Base-by-base conservation (phyloP, 805 yeast genomes). In the Wickerhamomyces rabaulensis region DNA sequence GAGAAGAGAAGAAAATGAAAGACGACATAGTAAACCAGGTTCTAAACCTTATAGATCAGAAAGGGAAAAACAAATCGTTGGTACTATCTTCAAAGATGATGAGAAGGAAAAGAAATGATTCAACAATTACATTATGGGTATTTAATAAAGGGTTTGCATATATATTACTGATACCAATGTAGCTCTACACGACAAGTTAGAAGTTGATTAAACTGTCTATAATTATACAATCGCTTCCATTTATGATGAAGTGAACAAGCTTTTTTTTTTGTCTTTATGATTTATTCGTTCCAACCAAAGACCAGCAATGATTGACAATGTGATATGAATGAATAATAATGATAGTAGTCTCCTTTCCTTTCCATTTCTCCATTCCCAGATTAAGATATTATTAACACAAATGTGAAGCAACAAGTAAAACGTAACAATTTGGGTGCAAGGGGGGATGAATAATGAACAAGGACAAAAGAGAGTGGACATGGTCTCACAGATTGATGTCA, bases 41-140 rank as follows among this genome's bases (percentile, higher is more conserved):
- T 61, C 78, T 35, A 75, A 72, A 56, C 80, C 82, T 12, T 76
- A 72, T 61, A 73, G 71, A 43, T 73, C 85, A 23, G 97, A 91
- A 68, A 79, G 96, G 57, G 82, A 82, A 61, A 88, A 87, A 69
- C 98, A 91, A 63, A 82, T 94, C 55, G 78, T 90, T 44, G 94
- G 92, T 9, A 79, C 84, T 35, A 94, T 87, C 7, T 79, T 83
- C 56, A 78, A 82, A 54, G 78, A 77, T 43, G 67, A 72, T 31
- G 68, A 65, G 19, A 53, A 52, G 19, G 53, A 52, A 33, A 33
- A 33, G 36, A 16, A 33, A 33, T 33, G 17, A 33, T 33, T 33
- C 20, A 16, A 33, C 36, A 17, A 10, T 17, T 8, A 16, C n/a
- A n/a, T n/a, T n/a, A n/a, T n/a, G 36, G 36, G 36, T 33, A 16